Evolutionary conservation across 2,329 filamentous ascomycete species (phyloP).

Genomic region (Pseudogymnoascus sp.): DNA sequence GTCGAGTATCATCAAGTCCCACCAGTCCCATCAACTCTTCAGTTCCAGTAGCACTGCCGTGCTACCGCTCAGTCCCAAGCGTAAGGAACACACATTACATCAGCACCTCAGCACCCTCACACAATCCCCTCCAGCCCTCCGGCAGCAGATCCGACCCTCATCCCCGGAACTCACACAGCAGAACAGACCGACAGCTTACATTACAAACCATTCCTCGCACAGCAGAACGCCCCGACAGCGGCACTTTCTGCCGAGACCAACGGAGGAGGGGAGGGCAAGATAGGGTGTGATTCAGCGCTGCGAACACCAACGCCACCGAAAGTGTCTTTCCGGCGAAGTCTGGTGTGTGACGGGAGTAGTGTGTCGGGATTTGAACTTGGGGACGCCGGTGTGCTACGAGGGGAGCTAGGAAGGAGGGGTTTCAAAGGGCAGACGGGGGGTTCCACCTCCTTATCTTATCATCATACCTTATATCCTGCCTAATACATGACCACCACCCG

Average conservation of each 20-base stretch:
- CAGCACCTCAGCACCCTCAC: background rate
- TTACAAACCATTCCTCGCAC: background rate
- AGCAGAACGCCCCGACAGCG: background rate
- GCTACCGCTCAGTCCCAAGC: background rate
- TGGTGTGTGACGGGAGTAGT: background rate
- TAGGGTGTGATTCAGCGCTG: background rate
- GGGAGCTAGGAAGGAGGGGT: background rate
- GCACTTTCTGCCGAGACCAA: background rate
- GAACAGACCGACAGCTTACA: background rate
- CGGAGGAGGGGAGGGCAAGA: background rate
- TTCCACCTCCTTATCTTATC: background rate
- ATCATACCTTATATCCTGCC: background rate
- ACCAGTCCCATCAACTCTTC: background rate
- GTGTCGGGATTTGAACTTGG: background rate
- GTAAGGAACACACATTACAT: background rate
- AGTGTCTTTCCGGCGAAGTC: background rate
- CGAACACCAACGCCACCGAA: background rate
- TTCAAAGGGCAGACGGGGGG: background rate
- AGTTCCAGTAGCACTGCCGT: background rate
- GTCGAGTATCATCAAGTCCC: background rate
- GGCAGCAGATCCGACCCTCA: background rate
- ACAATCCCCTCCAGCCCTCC: background rate
- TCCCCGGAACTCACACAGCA: background rate
- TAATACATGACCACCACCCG: background rate
- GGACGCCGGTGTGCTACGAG: background rate